Conservation (phyloP, 2,329 filamentous ascomycete species). For the Cercospora beticola region DNA sequence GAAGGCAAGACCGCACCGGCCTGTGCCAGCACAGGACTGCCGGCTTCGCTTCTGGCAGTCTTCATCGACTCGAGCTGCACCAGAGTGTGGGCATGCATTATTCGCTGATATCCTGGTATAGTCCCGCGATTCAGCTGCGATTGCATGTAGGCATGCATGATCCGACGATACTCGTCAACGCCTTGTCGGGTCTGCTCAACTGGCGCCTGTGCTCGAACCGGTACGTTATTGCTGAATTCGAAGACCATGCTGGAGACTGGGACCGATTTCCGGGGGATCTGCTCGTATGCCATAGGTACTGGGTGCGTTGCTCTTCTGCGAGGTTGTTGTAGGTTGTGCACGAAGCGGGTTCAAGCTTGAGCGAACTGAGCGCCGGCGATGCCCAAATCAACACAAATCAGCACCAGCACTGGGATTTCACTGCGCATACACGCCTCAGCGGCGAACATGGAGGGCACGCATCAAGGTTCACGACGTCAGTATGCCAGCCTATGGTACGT, state of each 20-base stretch:
- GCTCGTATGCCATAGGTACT: background rate
- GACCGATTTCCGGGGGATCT: background rate
- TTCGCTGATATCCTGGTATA: slow-evolving; percentile 27
- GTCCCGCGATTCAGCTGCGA: slow-evolving; percentile 25
- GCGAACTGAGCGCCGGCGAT: background rate
- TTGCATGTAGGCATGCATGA: slow-evolving; percentile 28
- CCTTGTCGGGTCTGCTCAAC: background rate
- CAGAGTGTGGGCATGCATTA: slow-evolving; percentile 32
- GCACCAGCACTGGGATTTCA: background rate
- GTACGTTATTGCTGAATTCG: background rate
- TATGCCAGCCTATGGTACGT: background rate
- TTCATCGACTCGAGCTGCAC: slow-evolving; percentile 27
- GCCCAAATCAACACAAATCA: background rate
- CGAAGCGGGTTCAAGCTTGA: background rate
- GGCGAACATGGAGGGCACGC: background rate
- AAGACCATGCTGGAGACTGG: background rate
- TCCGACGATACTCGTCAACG: slow-evolving; percentile 24
- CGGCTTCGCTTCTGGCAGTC: slow-evolving; percentile 14
- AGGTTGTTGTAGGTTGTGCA: background rate
- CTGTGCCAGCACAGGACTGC: slow-evolving; percentile 15
- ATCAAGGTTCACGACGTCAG: background rate
- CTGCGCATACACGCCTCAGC: background rate
- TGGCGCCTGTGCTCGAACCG: background rate
- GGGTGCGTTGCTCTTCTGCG: background rate
- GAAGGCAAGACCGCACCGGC: slow-evolving; percentile 15